A percentile compares a stretch with the other conserved stretches of the same genome.
Evolutionary conservation across 2,329 filamentous ascomycete species (phyloP).

Genomic region (Aspergillus candidus): DNA sequence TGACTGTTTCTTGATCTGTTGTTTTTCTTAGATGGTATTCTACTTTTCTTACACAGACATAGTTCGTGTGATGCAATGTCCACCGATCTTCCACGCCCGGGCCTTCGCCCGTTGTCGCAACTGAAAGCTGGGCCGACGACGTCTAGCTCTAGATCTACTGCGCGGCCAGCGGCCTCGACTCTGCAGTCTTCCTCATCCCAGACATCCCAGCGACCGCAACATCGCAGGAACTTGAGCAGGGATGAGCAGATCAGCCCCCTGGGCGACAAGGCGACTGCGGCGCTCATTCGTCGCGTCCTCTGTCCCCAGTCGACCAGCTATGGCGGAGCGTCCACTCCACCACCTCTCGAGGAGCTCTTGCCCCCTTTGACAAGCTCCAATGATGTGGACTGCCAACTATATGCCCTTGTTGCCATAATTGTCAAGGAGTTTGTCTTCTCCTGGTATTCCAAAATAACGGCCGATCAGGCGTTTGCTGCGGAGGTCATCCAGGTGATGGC

Average conservation of each 20-base stretch:
- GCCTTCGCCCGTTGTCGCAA: slow-evolving; percentile 36
- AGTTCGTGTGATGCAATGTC: slow-evolving; percentile 34
- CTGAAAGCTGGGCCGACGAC: slow-evolving; percentile 33
- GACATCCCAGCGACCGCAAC: slow-evolving; percentile 26
- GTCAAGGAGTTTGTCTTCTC: slow-evolving; percentile 83
- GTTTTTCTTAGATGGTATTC: slow-evolving; percentile 1
- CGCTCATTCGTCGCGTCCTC: slow-evolving; percentile 75
- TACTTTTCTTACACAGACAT: background rate
- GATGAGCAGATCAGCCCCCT: slow-evolving; percentile 42
- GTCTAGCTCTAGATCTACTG: slow-evolving; percentile 32
- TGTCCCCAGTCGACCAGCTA: slow-evolving; percentile 57
- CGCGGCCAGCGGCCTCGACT: slow-evolving; percentile 21
- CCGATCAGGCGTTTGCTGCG: slow-evolving; percentile 79
- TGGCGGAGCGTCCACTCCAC: slow-evolving; percentile 47
- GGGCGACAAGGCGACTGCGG: slow-evolving; percentile 71
- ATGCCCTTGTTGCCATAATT: slow-evolving; percentile 84
- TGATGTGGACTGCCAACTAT: slow-evolving; percentile 86
- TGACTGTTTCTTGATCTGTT: too few species aligned
- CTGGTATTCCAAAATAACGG: slow-evolving; percentile 91
- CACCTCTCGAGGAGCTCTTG: slow-evolving; percentile 71
- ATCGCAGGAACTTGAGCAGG: slow-evolving; percentile 32
- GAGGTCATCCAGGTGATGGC: slow-evolving; percentile 88
- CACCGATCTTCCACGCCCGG: slow-evolving; percentile 28
- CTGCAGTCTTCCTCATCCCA: slow-evolving; percentile 22
- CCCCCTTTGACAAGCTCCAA: slow-evolving; percentile 92